phyloP scores from a whole-genome alignment of 2,329 filamentous ascomycete species.

The Beauveria sp. region DNA sequence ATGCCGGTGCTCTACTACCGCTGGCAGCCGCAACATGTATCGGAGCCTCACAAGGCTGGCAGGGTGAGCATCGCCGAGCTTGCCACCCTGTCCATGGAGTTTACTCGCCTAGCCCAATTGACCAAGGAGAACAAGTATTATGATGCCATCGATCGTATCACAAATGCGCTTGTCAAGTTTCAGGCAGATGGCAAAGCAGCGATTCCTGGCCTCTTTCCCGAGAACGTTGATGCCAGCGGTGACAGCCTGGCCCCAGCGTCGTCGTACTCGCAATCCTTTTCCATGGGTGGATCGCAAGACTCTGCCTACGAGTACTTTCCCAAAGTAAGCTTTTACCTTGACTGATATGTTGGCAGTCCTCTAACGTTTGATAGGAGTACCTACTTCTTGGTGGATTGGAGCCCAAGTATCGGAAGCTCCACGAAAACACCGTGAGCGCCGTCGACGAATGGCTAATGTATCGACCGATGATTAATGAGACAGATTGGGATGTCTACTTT shows the following conservation, averaged over 20 bases:
- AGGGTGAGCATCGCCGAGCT: constrained; percentile 60
- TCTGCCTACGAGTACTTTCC: constrained; percentile 67
- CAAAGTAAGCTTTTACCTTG: constrained; percentile 33
- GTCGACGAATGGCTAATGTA: constrained; percentile 69
- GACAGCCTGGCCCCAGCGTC: constrained; percentile 45
- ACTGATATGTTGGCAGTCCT: background rate
- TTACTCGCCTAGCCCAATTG: constrained; percentile 80
- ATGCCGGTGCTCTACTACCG: constrained; percentile 80
- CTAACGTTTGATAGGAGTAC: constrained; percentile 46
- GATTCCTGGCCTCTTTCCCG: constrained; percentile 74
- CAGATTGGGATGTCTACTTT: constrained; percentile 63
- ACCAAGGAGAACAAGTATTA: constrained; percentile 79
- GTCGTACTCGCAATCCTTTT: constrained; percentile 39
- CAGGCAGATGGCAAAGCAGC: constrained; percentile 57
- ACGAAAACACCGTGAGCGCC: constrained; percentile 58
- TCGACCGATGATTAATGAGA: constrained; percentile 62
- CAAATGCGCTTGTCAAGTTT: constrained; percentile 66
- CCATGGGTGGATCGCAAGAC: constrained; percentile 59
- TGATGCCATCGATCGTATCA: constrained; percentile 81
- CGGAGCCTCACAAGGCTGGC: constrained; percentile 55
- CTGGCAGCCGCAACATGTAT: constrained; percentile 61
- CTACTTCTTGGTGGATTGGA: constrained; percentile 69
- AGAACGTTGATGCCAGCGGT: constrained; percentile 68
- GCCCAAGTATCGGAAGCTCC: constrained; percentile 64
- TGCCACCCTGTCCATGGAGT: constrained; percentile 77